Evolutionary conservation across 2,329 filamentous ascomycete species (phyloP).

Genomic region (Aspergillus ibericus): DNA sequence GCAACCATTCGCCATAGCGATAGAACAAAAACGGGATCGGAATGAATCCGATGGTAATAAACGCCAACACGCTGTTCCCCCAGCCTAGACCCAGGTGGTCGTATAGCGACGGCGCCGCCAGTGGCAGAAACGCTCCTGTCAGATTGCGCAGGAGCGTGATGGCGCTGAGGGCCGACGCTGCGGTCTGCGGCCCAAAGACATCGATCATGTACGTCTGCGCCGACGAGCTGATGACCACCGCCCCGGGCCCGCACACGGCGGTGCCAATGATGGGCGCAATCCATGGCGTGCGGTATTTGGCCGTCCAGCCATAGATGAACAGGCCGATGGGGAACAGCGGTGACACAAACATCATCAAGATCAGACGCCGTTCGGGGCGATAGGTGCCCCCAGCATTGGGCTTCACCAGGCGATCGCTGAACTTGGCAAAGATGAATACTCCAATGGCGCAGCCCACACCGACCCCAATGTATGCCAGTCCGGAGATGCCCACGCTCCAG

Average conservation of each 20-base stretch:
- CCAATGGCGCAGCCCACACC: too few relatives aligned
- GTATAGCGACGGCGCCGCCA: neutral
- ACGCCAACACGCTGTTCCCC: neutral
- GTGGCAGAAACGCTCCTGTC: neutral
- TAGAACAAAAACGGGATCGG: neutral
- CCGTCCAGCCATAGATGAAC: slow-evolving; percentile 28
- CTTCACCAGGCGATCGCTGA: too few relatives aligned
- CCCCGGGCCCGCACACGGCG: neutral
- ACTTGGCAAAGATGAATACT: too few relatives aligned
- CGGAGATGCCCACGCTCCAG: too few relatives aligned
- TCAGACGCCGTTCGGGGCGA: slow-evolving; percentile 11
- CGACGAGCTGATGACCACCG: neutral
- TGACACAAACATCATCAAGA: slow-evolving; percentile 23
- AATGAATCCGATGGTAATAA: neutral
- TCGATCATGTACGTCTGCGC: neutral
- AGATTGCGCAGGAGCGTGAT: neutral
- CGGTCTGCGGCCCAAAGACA: neutral
- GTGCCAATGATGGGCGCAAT: slow-evolving; percentile 27
- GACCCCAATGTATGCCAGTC: too few relatives aligned
- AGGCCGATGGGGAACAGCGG: slow-evolving; percentile 22
- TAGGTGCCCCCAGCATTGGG: too few relatives aligned
- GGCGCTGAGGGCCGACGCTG: neutral
- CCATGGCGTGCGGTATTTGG: slow-evolving; percentile 26
- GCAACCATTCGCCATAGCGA: neutral
- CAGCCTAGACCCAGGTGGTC: neutral